These are phyloP conservation scores for Chrysanthemum makinoi DNA, from an alignment of 129 eudicot genomes.

Conservation along the genomic window DNA sequence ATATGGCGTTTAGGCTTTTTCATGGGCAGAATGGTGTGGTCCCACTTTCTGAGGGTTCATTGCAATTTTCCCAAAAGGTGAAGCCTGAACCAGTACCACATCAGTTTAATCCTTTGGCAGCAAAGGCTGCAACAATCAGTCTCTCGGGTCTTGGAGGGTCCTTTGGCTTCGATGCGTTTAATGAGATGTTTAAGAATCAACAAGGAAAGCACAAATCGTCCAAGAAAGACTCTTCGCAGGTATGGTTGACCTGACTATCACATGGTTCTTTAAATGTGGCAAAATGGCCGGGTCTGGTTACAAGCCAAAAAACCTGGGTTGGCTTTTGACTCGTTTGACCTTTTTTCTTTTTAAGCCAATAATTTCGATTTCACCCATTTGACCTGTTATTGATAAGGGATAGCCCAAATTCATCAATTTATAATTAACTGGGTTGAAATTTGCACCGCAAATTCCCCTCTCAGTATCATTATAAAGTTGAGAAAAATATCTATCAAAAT, in stretches of 20 bases:
- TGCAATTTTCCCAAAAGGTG: constrained; percentile 42
- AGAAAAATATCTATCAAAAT: neutral
- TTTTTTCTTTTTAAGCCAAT: too few relatives aligned
- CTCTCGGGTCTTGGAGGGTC: constrained; percentile 69
- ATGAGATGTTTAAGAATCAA: constrained; percentile 65
- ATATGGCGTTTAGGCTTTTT: constrained; percentile 86
- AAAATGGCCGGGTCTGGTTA: too few relatives aligned
- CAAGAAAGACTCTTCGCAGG: constrained; percentile 66
- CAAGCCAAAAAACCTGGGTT: too few relatives aligned
- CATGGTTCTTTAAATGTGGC: neutral
- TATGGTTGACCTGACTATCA: constrained; percentile 7
- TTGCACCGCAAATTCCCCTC: neutral
- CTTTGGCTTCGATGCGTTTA: constrained; percentile 82
- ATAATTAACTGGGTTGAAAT: too few relatives aligned
- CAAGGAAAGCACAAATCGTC: constrained; percentile 50
- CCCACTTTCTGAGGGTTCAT: constrained; percentile 76
- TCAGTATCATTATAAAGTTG: neutral
- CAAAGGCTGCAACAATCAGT: constrained; percentile 95
- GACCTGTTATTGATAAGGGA: too few relatives aligned
- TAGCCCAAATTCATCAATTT: too few relatives aligned
- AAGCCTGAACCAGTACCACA: constrained; percentile 48
- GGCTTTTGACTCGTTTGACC: too few relatives aligned
- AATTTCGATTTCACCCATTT: too few relatives aligned
- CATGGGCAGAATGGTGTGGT: constrained; percentile 96
- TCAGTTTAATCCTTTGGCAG: constrained; percentile 91